These are phyloP conservation scores for Sphagnum tenellum DNA, from an alignment of 225 moss, liverwort and hornwort genomes.

Conservation along the genomic window DNA sequence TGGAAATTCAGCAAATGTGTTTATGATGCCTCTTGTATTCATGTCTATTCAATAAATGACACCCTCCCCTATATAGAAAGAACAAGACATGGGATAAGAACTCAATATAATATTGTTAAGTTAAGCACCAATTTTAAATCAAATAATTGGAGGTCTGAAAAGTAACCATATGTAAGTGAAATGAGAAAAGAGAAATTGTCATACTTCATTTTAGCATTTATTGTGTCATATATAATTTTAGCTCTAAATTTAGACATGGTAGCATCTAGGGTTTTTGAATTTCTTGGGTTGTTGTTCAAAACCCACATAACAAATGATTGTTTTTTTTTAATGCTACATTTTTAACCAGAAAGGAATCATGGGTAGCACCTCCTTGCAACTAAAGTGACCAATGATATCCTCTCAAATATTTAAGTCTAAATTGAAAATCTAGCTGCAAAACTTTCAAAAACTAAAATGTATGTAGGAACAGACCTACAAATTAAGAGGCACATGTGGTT, in stretches of 20 bases:
- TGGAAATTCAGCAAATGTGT: conserved; percentile 63
- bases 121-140: no score
- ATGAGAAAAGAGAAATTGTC: not conserved
- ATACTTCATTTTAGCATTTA: conserved; percentile 96
- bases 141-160: no score
- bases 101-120: no score
- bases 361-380: conserved; percentile 97
- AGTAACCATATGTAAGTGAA: no score
- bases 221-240: conserved; percentile 95
- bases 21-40: conserved; percentile 74
- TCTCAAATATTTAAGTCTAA: no score
- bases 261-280: conserved; percentile 57
- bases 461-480: no score
- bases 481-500: not conserved
- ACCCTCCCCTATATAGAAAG: conserved; percentile 55
- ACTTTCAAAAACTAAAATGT: no score
- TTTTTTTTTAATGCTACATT: conserved; percentile 95
- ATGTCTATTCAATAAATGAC: conserved; percentile 84
- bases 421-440: no score
- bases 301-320: conserved; percentile 83
- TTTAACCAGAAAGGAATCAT: conserved; percentile 88
- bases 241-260: conserved; percentile 71
- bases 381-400: conserved; percentile 2
- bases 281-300: conserved; percentile 96
- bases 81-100: no score